Evolutionary conservation across 2,329 filamentous ascomycete species (phyloP), one percentile per base, ranked within the genome.

Genomic region (Pyrenophora graminea): DNA sequence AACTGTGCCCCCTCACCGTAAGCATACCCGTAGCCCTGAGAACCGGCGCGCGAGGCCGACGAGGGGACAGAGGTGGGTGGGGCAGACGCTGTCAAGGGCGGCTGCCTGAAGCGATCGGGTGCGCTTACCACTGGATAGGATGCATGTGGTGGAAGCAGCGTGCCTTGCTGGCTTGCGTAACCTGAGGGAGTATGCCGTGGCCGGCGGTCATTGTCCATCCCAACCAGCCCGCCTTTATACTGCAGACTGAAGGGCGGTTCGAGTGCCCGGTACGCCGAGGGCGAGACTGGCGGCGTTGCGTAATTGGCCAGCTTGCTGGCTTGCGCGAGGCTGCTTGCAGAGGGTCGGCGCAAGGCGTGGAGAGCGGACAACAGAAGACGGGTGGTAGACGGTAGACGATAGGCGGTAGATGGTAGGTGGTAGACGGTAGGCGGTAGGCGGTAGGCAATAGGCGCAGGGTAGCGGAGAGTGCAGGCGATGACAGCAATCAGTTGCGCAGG

Each of bases 191-290:
- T 88, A 79, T 88, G 87, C 82, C 88, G 87, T 79, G 85, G 82
- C 70, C 85, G 81, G 71, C 83, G 85, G 76, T 83, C 84, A 78
- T 86, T 84, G 77, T 93, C 90, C 90, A 94, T 94, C 72, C 84
- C 85, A 79, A 79, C 73, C 69, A 77, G 75, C 73, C 77, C 74
- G 74, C 80, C 75, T 72, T 76, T 74, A 68, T 75, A 72, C 75
- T 78, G 77, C 73, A 79, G 77, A 76, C 77, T 79, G 76, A 80
- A 76, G 76, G 79, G 78, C 76, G 82, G 80, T 80, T 83, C 84
- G 71, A 74, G 74, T 67, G 69, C 74, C 80, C 82, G 82, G 78
- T 83, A 81, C 77, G 81, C 82, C 79, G 80, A 82, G 78, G 85
- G 85, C 79, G 85, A 84, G 74, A 84, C 78, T 77, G 82, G 81